Conservation (phyloP, 164 flowering plant species). For the Paratinospora sagittata region DNA sequence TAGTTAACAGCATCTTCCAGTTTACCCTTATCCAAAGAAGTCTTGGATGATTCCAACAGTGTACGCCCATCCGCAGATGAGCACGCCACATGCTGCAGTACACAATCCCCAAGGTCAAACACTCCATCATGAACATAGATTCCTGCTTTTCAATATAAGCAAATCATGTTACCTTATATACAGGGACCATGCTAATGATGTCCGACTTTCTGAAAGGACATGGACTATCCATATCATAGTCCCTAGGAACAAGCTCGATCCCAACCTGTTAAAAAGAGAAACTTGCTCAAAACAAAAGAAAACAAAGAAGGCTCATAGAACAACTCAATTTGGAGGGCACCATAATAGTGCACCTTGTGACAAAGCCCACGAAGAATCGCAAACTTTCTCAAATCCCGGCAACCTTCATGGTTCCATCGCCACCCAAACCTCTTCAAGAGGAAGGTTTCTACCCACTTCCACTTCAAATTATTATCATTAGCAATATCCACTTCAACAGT, state of each 20-base stretch:
- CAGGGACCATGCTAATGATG: conserved; percentile 80
- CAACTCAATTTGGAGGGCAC: neutral
- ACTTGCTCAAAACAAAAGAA: neutral
- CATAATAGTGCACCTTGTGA: conserved; percentile 53
- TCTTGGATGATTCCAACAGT: conserved; percentile 85
- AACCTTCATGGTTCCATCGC: conserved; percentile 47
- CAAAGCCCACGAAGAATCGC: conserved; percentile 89
- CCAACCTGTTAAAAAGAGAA: conserved; percentile 56
- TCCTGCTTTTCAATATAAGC: conserved; percentile 2
- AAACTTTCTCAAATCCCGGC: conserved; percentile 57
- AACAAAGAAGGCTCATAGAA: neutral
- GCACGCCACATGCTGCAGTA: conserved; percentile 85
- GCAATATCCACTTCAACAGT: conserved; percentile 29
- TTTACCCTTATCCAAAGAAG: conserved; percentile 92
- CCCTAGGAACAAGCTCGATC: conserved; percentile 87
- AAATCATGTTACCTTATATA: conserved; percentile 57
- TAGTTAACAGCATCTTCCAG: conserved; percentile 95
- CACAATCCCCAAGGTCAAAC: conserved; percentile 6
- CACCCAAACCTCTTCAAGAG: conserved; percentile 76
- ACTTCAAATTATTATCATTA: conserved; percentile 44
- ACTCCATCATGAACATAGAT: conserved; percentile 3
- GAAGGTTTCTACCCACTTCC: conserved; percentile 86
- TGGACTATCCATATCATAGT: conserved; percentile 73
- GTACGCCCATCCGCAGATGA: conserved; percentile 98
- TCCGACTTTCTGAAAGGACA: conserved; percentile 66